Base-by-base conservation (phyloP, 75 land plant genomes). In the Isoetes taiwanensis region DNA sequence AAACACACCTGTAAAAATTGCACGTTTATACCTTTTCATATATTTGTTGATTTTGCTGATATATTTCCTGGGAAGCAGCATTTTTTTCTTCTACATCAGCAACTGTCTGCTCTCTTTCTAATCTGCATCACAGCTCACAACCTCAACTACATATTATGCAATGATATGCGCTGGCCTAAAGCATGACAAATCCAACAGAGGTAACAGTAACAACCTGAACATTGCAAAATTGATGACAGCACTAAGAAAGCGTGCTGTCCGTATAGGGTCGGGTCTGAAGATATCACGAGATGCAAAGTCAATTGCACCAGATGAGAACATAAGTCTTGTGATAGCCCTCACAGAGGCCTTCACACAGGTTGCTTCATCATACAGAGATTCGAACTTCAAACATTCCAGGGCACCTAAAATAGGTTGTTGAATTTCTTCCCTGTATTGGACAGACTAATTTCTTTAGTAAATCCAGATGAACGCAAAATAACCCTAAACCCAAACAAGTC, bases 191-290 rank as follows among this genome's bases (percentile, higher is more conserved):
- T 21, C 35, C 0, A 17, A 14, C 10, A 28, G 14, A 3, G 28
- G n/a, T 19, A 25, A 12, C 1, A 9, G 38, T 31, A 2, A 56
- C 19, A 26, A 74, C 81, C 65, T 71, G 61, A 76, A 65, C 32
- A 67, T 43, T 6, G 42, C 25, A 46, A 69, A 83, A 56, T 83
- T 83, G 58, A 80, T 66, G 21, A 79, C 28, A 6, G 80, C 74
- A 33, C 83, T 70, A 6, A 83, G 41, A 54, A 69, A 72, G 0
- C 8, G 30, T 9, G 64, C 42, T 1, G 77, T 80, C 25, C 83
- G 48, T 14, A 65, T 14, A 2, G 68, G 32, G 12, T 80, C 78
- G 0, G 86, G 86, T 35, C 32, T 52, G 53, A 76, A 55, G 37
- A 83, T 37, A 55, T 83, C 86, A 30, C 54, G 67, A 23, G 66